Conservation (phyloP, 352 stramenopile species). For the Pythium periplocum region DNA sequence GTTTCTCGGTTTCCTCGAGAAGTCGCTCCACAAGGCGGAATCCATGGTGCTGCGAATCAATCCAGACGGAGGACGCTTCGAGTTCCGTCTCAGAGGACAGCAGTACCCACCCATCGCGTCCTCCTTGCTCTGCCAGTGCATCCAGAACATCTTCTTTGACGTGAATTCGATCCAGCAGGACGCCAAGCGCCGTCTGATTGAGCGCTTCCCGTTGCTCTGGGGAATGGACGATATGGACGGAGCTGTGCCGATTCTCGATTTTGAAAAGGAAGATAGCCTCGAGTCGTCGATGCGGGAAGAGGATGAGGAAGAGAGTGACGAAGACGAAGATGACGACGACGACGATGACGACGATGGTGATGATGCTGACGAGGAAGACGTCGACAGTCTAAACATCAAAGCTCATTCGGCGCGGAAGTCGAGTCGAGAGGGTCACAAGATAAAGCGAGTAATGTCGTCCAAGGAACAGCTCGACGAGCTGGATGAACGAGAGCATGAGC, state of each 20-base stretch:
- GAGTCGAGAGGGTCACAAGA: too few relatives aligned
- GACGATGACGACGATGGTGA: constrained; percentile 36
- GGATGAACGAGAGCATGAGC: constrained; percentile 60
- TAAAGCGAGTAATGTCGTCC: constrained; percentile 16
- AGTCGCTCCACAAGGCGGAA: constrained; percentile 76
- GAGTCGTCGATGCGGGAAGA: not conserved
- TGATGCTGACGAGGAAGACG: constrained; percentile 28
- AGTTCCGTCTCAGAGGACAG: constrained; percentile 63
- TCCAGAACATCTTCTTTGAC: constrained; percentile 77
- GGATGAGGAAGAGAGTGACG: constrained; percentile 13
- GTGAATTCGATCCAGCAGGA: constrained; percentile 78
- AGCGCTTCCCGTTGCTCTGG: constrained; percentile 71
- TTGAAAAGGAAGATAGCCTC: not conserved
- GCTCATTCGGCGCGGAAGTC: constrained; percentile 8
- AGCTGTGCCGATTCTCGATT: not conserved
- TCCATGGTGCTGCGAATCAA: constrained; percentile 72
- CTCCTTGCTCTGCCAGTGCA: constrained; percentile 52
- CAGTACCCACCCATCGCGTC: constrained; percentile 71
- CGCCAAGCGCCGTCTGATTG: constrained; percentile 66
- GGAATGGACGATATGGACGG: constrained; percentile 50
- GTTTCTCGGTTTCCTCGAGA: constrained; percentile 74
- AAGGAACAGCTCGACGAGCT: constrained; percentile 59
- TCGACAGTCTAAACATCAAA: constrained; percentile 5
- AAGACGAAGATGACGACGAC: constrained; percentile 48
- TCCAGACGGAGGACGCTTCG: constrained; percentile 47